Conservation (phyloP, 1,139 yeast genomes). For the Blastobotrys ciferrii region DNA sequence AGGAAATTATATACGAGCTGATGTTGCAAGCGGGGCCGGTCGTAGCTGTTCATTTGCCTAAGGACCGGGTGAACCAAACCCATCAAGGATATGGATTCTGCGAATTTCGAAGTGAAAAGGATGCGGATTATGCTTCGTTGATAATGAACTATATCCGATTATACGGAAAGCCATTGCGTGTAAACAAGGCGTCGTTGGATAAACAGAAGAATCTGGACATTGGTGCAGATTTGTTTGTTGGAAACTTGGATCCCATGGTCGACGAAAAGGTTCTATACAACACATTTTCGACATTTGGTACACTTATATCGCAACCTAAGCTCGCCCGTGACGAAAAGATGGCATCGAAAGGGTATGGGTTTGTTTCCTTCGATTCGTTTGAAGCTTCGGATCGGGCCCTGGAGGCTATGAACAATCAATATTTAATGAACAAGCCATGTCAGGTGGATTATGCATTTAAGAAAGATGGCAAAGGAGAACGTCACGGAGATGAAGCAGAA, state of each 20-base stretch:
- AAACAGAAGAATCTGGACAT: conserved; percentile 45
- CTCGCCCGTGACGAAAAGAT: conserved; percentile 55
- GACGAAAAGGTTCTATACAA: conserved; percentile 58
- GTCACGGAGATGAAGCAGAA: conserved; percentile 82
- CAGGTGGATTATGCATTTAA: conserved; percentile 71
- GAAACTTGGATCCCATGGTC: conserved; percentile 66
- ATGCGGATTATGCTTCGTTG: conserved; percentile 68
- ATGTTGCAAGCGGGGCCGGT: conserved; percentile 87
- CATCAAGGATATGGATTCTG: conserved; percentile 91
- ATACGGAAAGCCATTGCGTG: conserved; percentile 61
- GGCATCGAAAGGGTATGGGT: conserved; percentile 62
- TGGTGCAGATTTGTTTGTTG: conserved; percentile 76
- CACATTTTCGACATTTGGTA: conserved; percentile 73
- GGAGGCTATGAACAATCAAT: conserved; percentile 63
- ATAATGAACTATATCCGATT: conserved; percentile 62
- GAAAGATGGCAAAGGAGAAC: conserved; percentile 53
- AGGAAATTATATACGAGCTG: conserved; percentile 66
- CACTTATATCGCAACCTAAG: conserved; percentile 50
- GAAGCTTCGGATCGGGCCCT: conserved; percentile 73
- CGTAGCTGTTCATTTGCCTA: conserved; percentile 67
- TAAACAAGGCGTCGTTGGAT: conserved; percentile 50
- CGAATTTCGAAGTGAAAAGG: conserved; percentile 59
- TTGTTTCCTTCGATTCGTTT: conserved; percentile 59
- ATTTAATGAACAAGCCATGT: conserved; percentile 65
- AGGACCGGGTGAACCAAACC: conserved; percentile 64